Evolutionary conservation across 805 yeast species (phyloP), one percentile per base, ranked within the genome.

Genomic region (Wickerhamiella domercqiae): DNA sequence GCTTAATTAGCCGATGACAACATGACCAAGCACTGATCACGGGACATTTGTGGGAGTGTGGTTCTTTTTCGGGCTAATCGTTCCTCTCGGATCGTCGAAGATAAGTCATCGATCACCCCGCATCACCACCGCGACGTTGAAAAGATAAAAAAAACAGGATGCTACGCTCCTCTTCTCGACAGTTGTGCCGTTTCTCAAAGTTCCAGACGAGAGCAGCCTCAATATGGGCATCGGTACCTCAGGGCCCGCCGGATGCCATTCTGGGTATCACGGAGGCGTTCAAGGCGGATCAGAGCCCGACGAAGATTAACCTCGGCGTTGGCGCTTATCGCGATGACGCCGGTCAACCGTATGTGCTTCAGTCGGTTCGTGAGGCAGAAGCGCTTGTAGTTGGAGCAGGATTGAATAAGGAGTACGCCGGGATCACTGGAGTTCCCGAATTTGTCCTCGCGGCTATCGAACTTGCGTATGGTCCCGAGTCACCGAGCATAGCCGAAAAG

Each of bases 241-340:
- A 56, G 47, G 82, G 81, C 5, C 90, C 93, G 34, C 83, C 94
- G 14, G 96, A 84, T 59, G 82, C 84, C 49, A 83, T 84, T 53
- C 61, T 62, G 32, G 66, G 94, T 26, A 69, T 83, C 48, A 70
- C 82, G 32, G 84, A 76, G 52, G 73, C 78, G 25, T 87, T 64
- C 67, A 70, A 68, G 54, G 64, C 64, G 42, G 96, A 86, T 58
- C 29, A 63, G 17, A 50, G 61, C 36, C 63, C 60, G 21, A 49
- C 53, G 34, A 62, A 72, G 54, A 59, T 68, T 48, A 68, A 68
- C 47, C 63, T 79, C 48, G 87, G 90, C 42, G 84, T 78, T 16
- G 93, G 97, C 37, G 87, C 97, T n/a, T 87, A 87, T 65, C 71
- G 97, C 56, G 94, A 84, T 57, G 74, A 78, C 55, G 49, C 60